These are phyloP conservation scores for Kluyveromyces starmeri DNA, from an alignment of 805 yeast species.

Conservation along the genomic window DNA sequence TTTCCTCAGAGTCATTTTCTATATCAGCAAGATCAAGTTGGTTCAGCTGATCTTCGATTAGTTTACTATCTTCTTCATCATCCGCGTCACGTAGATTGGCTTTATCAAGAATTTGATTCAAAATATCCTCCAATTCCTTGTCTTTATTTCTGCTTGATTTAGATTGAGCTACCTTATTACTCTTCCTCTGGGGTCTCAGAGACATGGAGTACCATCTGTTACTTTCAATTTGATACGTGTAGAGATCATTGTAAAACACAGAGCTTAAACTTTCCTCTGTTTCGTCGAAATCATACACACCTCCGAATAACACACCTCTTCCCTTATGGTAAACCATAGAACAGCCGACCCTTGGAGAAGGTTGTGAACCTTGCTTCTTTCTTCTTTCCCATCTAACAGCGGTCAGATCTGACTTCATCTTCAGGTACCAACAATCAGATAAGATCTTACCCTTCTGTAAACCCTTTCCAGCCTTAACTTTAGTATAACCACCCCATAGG, in stretches of 20 bases:
- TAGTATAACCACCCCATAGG: conserved; percentile 88
- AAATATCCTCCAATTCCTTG: conserved; percentile 71
- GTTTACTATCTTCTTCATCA: conserved; percentile 28
- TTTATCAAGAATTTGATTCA: conserved; percentile 63
- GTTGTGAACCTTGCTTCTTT: conserved; percentile 81
- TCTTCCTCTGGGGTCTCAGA: conserved; percentile 53
- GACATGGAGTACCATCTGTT: conserved; percentile 81
- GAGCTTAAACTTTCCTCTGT: conserved; percentile 89
- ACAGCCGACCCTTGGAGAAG: conserved; percentile 92
- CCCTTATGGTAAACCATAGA: conserved; percentile 83
- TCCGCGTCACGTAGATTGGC: conserved; percentile 59
- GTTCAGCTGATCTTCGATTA: conserved; percentile 28
- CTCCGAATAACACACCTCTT: conserved; percentile 89
- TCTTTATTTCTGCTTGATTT: conserved; percentile 46
- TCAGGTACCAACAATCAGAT: conserved; percentile 76
- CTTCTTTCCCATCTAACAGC: conserved; percentile 83
- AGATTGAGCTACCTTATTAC: conserved; percentile 38
- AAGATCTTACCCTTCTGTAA: conserved; percentile 85
- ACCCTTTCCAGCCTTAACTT: conserved; percentile 83
- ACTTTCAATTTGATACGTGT: conserved; percentile 73
- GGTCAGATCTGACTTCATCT: conserved; percentile 72
- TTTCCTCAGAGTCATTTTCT: conserved; percentile 26
- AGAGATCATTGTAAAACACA: conserved; percentile 69
- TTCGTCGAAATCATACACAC: conserved; percentile 91
- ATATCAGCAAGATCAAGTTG: conserved; percentile 32